Conservation (phyloP, 2,329 filamentous ascomycete species). For the Pezicula radicicola region DNA sequence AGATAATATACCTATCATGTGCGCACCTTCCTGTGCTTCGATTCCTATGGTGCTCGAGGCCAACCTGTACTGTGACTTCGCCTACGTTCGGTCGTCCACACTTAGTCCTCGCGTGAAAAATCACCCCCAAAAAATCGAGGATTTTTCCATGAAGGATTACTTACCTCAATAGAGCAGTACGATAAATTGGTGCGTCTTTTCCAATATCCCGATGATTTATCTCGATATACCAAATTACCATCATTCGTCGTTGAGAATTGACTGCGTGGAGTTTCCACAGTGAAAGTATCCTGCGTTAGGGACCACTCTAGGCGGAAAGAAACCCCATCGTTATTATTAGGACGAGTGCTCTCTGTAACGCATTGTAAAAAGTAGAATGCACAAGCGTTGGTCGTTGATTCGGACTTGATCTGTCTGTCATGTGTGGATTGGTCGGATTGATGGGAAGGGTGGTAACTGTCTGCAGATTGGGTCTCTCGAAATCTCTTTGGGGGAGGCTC, state of each 20-base stretch:
- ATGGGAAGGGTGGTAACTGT: conserved; percentile 4
- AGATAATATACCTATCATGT: conserved; percentile 6
- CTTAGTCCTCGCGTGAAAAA: not conserved
- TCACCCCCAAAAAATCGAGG: too few relatives aligned
- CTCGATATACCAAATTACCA: conserved; percentile 6
- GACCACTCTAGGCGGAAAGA: conserved; percentile 6
- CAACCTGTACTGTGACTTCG: conserved; percentile 3
- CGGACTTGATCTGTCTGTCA: conserved; percentile 1
- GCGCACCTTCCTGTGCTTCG: conserved; percentile 7
- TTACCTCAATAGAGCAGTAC: conserved; percentile 8
- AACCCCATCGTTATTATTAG: not conserved
- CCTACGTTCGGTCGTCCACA: conserved; percentile 1
- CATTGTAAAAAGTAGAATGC: conserved; percentile 2
- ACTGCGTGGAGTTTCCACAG: not conserved
- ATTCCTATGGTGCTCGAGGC: not conserved
- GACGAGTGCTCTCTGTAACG: conserved; percentile 4
- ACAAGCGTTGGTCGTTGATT: conserved; percentile 2
- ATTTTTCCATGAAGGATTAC: not conserved
- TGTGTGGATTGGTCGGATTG: conserved; percentile 1
- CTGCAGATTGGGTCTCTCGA: not conserved
- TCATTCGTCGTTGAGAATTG: conserved; percentile 8
- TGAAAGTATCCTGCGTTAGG: conserved; percentile 5
- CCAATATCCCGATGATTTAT: conserved; percentile 2
- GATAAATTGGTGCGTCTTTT: conserved; percentile 2
- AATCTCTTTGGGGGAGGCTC: conserved; percentile 4